A percentile compares a stretch with the other conserved stretches of the same genome.
phyloP scores from a whole-genome alignment of 2,329 filamentous ascomycete species.

The Lecanicillium sp. region DNA sequence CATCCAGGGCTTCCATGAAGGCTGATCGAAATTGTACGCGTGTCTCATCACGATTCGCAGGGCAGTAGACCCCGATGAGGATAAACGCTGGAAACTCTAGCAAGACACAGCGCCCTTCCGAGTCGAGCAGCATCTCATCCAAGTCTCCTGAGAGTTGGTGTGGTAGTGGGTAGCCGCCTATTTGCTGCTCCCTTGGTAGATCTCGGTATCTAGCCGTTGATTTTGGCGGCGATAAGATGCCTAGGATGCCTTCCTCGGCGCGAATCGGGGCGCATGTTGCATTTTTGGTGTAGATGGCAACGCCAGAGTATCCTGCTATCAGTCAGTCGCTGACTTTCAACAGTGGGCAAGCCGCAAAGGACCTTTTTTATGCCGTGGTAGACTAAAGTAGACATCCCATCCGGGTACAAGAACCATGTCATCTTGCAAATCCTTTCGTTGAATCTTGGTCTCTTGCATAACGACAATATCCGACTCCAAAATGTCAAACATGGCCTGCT shows the following conservation, averaged over 20 bases:
- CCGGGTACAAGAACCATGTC: slow-evolving; percentile 93
- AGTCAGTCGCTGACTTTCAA: slow-evolving; percentile 4
- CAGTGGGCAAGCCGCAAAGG: too few species aligned
- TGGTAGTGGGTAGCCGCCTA: slow-evolving; percentile 77
- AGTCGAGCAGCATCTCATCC: slow-evolving; percentile 70
- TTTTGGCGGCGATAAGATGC: slow-evolving; percentile 66
- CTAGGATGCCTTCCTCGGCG: slow-evolving; percentile 90
- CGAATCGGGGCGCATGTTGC: slow-evolving; percentile 76
- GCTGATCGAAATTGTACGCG: slow-evolving; percentile 74
- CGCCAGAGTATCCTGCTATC: slow-evolving; percentile 76
- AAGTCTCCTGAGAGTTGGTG: slow-evolving; percentile 57
- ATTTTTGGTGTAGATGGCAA: slow-evolving; percentile 91
- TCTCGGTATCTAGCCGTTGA: slow-evolving; percentile 66
- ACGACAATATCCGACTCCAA: slow-evolving; percentile 88
- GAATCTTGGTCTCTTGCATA: slow-evolving; percentile 95
- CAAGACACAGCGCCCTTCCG: slow-evolving; percentile 84
- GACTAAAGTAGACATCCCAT: slow-evolving; percentile 94
- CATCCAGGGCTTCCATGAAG: slow-evolving; percentile 75
- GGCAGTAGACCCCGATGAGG: slow-evolving; percentile 84
- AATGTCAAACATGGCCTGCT: slow-evolving; percentile 90
- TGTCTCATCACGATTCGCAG: slow-evolving; percentile 78
- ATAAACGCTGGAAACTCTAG: slow-evolving; percentile 95
- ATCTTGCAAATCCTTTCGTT: slow-evolving; percentile 82
- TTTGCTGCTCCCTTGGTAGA: slow-evolving; percentile 64
- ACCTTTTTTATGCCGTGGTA: slow-evolving; percentile 93